phyloP scores from a whole-genome alignment of 768 basidiomycete species.

The Tricholoma sp. region DNA sequence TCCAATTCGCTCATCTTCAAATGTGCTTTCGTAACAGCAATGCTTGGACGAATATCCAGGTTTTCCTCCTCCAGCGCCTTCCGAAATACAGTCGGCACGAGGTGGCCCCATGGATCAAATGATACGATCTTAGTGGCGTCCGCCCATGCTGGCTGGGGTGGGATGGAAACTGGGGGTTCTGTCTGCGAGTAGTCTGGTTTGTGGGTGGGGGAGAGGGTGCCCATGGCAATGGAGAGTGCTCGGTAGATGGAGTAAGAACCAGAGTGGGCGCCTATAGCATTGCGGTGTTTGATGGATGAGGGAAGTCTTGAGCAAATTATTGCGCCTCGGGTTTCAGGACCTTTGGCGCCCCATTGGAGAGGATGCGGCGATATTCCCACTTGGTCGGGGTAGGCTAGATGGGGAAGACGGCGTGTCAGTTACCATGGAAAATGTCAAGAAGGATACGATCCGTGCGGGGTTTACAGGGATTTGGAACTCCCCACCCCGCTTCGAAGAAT shows the following conservation, averaged over 20 bases:
- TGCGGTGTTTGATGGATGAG: slow-evolving; percentile 80
- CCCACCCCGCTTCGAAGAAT: background rate
- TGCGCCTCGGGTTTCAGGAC: slow-evolving; percentile 69
- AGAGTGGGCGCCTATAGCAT: slow-evolving; percentile 90
- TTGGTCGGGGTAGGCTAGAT: slow-evolving; percentile 84
- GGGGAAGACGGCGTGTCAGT: slow-evolving; percentile 3
- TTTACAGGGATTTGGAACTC: background rate
- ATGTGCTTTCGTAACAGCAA: slow-evolving; percentile 89
- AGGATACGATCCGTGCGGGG: background rate
- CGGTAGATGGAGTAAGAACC: slow-evolving; percentile 95
- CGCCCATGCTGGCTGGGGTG: slow-evolving; percentile 73
- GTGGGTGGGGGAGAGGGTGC: slow-evolving; percentile 69
- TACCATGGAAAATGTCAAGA: slow-evolving; percentile 3
- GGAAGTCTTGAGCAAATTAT: slow-evolving; percentile 85
- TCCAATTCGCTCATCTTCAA: slow-evolving; percentile 95
- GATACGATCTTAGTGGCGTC: slow-evolving; percentile 79
- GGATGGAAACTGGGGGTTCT: slow-evolving; percentile 79
- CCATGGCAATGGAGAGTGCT: slow-evolving; percentile 89
- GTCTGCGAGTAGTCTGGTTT: slow-evolving; percentile 81
- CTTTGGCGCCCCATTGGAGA: slow-evolving; percentile 74
- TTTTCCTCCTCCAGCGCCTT: slow-evolving; percentile 57
- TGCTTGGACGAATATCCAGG: slow-evolving; percentile 86
- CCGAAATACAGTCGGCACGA: slow-evolving; percentile 69
- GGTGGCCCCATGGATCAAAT: slow-evolving; percentile 92
- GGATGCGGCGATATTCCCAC: slow-evolving; percentile 79